Evolutionary conservation across 2,329 filamentous ascomycete species (phyloP), one percentile per base, ranked within the genome.

Genomic region (Clarireedia paspali): DNA sequence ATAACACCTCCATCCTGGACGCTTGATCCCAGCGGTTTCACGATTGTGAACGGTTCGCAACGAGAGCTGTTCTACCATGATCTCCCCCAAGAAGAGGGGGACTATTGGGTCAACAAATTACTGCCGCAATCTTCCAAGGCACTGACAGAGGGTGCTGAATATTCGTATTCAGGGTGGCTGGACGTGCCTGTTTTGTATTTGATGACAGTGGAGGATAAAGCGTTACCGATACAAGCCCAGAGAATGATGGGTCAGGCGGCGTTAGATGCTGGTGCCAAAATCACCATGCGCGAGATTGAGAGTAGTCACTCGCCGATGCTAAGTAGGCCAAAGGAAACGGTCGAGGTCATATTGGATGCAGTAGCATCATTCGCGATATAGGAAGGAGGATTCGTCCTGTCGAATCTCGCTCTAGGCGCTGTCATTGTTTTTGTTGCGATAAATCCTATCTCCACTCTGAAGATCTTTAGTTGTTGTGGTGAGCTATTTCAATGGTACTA

Each of bases 31-130:
- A 73, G 68, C 7, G 73, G 73, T 1, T 75, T 69, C 57, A 70
- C 71, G 0, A 68, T 70, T 14, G 44, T 75, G 0, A 61, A 69
- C 9, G 62, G 58, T 23, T 54, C 67, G 4, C 63, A 72, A 0
- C 57, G 66, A 4, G 67, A 73, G 39, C 56, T 73, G 0, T 76
- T 77, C 59, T 77, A 77, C 57, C 74, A 76, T 57, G 75, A 77
- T 61, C 56, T 77, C 0, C 65, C 72, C 0, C 62, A 57, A 0
- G 70, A 71, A 20, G 74, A 76, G 52, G 71, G 66, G 0, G 62
- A 71, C 5, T 69, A 68, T 49, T 74, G 72, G 70, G 69, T 72
- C 2, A 62, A 64, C 0, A 68, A 73, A 40, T 68, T 76, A 4
- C 66, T 56, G 6, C 65, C 64, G 0, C 74, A 76, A 44, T 69